Evolutionary conservation across 1,139 yeast species (phyloP).

Genomic region (Suhomyces ambrosiae): DNA sequence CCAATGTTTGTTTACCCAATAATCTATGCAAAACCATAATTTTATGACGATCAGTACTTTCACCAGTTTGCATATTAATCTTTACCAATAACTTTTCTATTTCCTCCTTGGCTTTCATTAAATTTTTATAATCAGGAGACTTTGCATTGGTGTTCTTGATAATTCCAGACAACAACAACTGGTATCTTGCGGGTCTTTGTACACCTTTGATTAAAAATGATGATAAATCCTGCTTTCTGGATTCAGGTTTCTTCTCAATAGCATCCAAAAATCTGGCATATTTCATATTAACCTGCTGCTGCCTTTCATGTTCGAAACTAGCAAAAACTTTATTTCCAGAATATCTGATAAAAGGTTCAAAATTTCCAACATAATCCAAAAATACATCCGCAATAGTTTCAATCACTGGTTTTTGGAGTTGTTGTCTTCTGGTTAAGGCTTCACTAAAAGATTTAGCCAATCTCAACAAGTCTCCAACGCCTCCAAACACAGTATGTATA

Average conservation of each 20-base stretch:
- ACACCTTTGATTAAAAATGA: constrained; percentile 95
- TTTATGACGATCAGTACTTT: constrained; percentile 89
- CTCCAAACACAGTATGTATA: constrained; percentile 88
- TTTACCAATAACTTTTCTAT: constrained; percentile 74
- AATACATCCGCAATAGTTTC: constrained; percentile 86
- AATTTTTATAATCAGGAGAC: constrained; percentile 70
- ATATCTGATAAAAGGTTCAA: constrained; percentile 89
- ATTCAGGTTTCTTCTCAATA: constrained; percentile 84
- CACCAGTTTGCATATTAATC: constrained; percentile 91
- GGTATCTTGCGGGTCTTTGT: constrained; percentile 94
- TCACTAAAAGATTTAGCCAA: constrained; percentile 86
- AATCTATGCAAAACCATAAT: constrained; percentile 80
- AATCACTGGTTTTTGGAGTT: constrained; percentile 77
- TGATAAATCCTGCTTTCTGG: constrained; percentile 85
- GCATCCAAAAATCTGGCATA: constrained; percentile 94
- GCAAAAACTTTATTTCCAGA: constrained; percentile 98
- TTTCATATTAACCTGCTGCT: constrained; percentile 83
- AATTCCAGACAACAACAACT: constrained; percentile 79
- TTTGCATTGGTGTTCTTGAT: constrained; percentile 77
- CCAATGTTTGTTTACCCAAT: constrained; percentile 82
- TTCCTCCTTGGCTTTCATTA: constrained; percentile 73
- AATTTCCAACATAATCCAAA: constrained; percentile 77
- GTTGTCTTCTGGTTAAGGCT: constrained; percentile 86
- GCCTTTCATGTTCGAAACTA: constrained; percentile 92
- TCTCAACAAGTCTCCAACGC: constrained; percentile 82